Percentiles rank a stretch among this genome's conserved stretches.
Conservation (phyloP, 441 rosid genomes). For the Gossypium trilobum region DNA sequence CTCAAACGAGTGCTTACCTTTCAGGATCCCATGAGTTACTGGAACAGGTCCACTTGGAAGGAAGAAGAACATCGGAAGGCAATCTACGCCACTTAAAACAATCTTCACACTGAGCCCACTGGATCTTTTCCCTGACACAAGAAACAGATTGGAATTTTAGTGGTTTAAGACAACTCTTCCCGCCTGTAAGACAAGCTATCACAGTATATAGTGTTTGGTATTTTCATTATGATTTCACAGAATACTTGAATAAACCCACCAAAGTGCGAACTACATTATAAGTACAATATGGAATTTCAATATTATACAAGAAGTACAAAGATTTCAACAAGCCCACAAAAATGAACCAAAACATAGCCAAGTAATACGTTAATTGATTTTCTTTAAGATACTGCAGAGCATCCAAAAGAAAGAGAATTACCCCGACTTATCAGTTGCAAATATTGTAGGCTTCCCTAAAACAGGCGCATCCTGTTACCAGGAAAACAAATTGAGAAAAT, state of each 20-base stretch:
- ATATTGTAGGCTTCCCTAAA: conserved; percentile 73
- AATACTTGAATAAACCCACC: conserved; percentile 1
- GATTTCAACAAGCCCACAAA: background rate
- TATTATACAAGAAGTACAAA: background rate
- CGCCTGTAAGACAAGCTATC: background rate
- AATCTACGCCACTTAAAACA: conserved; percentile 73
- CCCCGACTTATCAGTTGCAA: conserved; percentile 53
- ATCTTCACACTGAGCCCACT: conserved; percentile 74
- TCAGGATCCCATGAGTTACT: conserved; percentile 58
- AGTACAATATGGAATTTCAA: background rate
- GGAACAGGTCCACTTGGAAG: conserved; percentile 63
- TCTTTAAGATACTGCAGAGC: background rate
- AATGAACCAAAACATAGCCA: background rate
- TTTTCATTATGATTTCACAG: background rate
- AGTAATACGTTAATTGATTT: background rate
- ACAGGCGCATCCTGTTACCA: conserved; percentile 75
- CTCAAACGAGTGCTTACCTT: conserved; percentile 34
- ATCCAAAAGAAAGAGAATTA: conserved; percentile 32
- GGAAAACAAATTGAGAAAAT: conserved; percentile 13
- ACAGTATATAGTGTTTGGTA: background rate
- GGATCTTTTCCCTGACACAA: conserved; percentile 47
- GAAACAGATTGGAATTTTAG: background rate
- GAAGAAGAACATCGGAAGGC: conserved; percentile 56
- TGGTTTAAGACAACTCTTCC: background rate
- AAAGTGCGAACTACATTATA: background rate